phyloP scores from a whole-genome alignment of 139 green algal genomes.

The Asterochloris erici region DNA sequence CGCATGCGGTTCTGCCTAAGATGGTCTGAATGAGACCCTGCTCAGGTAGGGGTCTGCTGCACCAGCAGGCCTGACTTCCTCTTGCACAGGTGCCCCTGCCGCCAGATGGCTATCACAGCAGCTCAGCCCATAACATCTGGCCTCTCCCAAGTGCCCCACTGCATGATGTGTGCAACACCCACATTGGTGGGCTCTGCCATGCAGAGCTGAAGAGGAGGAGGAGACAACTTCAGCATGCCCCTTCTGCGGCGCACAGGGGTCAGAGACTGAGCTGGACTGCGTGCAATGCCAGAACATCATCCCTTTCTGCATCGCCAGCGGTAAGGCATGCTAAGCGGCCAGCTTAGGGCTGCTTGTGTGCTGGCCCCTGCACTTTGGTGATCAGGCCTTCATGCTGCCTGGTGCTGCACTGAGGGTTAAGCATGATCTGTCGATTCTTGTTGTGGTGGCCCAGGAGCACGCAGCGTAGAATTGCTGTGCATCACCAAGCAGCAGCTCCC shows the following conservation, averaged over 20 bases:
- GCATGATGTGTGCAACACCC: not conserved
- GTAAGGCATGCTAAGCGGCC: not conserved
- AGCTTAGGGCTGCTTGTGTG: not conserved
- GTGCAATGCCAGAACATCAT: constrained; percentile 42
- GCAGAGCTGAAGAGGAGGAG: constrained; percentile 53
- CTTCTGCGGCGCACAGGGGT: constrained; percentile 58
- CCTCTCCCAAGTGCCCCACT: not conserved
- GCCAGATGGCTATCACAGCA: not conserved
- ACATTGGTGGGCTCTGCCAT: not conserved
- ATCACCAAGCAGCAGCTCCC: not conserved
- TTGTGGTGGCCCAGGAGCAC: not conserved
- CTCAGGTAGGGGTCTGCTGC: not conserved
- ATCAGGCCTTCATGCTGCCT: not conserved
- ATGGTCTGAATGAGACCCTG: no score
- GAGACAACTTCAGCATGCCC: constrained; percentile 56
- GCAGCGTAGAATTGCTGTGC: not conserved
- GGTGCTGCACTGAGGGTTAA: not conserved
- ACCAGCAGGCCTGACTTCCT: not conserved
- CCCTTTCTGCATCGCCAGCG: constrained; percentile 13
- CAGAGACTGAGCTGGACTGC: constrained; percentile 61
- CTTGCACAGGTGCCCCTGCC: not conserved
- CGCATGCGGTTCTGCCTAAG: no score
- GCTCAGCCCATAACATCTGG: not conserved
- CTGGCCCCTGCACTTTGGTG: not conserved
- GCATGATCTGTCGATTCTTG: not conserved